Conservation (phyloP, 1,284 basidiomycete species). For the Papiliotrema flavescens region DNA sequence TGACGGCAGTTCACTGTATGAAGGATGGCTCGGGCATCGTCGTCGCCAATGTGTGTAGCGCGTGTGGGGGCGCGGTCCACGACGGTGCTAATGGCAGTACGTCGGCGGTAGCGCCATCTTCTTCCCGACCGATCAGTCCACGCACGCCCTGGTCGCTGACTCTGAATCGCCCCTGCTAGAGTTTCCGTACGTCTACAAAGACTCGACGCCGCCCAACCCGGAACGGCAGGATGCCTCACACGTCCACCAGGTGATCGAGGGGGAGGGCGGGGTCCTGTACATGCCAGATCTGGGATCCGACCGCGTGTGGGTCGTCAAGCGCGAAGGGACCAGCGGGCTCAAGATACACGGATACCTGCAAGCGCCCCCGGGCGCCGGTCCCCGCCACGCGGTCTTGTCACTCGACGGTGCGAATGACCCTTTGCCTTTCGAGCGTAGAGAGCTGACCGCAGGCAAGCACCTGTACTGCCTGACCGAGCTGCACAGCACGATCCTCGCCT, state of each 20-base stretch:
- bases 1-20: conserved; percentile 31
- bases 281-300: conserved; percentile 46
- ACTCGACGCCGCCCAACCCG: conserved; percentile 28
- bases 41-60: conserved; percentile 34
- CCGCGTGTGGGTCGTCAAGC: conserved; percentile 36
- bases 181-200: conserved; percentile 35
- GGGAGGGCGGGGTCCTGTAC: conserved; percentile 32
- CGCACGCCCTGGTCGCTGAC: conserved; percentile 1
- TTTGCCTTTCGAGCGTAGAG: not conserved
- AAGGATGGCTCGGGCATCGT: conserved; percentile 43
- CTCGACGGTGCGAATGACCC: conserved; percentile 32
- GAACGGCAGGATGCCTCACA: conserved; percentile 45
- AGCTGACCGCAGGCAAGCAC: conserved; percentile 16
- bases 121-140: conserved; percentile 29
- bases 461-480: conserved; percentile 47
- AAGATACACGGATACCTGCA: conserved; percentile 35
- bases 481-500: conserved; percentile 32
- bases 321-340: conserved; percentile 26
- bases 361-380: conserved; percentile 37
- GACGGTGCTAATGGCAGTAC: conserved; percentile 8
- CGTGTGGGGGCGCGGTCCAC: not conserved
- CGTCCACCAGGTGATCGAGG: conserved; percentile 45
- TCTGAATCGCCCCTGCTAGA: conserved; percentile 23
- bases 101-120: conserved; percentile 36
- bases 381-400: conserved; percentile 39